Evolutionary conservation across 805 yeast genomes (phyloP).

Genomic region (Osmozyma mogii): DNA sequence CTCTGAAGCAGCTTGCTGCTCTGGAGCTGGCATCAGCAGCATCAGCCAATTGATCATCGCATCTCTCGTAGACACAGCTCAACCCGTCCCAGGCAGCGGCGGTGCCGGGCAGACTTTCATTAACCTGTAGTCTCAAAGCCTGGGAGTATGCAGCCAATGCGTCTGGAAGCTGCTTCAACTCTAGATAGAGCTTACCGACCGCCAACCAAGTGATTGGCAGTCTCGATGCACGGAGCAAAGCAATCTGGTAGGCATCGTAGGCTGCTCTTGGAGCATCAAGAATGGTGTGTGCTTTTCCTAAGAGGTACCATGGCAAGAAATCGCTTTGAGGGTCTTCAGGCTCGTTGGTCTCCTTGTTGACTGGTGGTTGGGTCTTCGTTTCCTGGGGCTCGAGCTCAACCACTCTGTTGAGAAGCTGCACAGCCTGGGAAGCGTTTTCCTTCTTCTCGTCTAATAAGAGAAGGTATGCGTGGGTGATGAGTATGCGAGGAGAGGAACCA

Average conservation of each 20-base stretch:
- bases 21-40: conserved; percentile 53
- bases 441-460: conserved; percentile 25
- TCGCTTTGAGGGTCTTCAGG: conserved; percentile 29
- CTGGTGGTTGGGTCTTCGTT: conserved; percentile 5
- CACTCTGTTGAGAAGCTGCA: conserved; percentile 12
- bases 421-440: conserved; percentile 11
- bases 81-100: conserved; percentile 64
- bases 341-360: conserved; percentile 12
- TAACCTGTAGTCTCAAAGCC: conserved; percentile 46
- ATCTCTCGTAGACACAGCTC: conserved; percentile 53
- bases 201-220: conserved; percentile 62
- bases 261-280: conserved; percentile 42
- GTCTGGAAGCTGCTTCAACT: conserved; percentile 53
- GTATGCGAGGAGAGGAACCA: conserved; percentile 37
- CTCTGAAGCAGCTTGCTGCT: conserved; percentile 42
- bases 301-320: conserved; percentile 49
- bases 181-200: conserved; percentile 53
- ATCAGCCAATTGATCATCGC: conserved; percentile 52
- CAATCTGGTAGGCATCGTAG: conserved; percentile 47
- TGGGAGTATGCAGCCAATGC: conserved; percentile 63
- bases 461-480: conserved; percentile 43
- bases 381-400: conserved; percentile 13
- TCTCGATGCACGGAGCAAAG: conserved; percentile 43
- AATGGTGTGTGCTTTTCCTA: conserved; percentile 45
- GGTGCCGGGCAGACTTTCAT: conserved; percentile 37